These are phyloP conservation scores for Colletotrichum tofieldiae DNA, from an alignment of 2,329 filamentous ascomycete genomes.

Conservation along the genomic window DNA sequence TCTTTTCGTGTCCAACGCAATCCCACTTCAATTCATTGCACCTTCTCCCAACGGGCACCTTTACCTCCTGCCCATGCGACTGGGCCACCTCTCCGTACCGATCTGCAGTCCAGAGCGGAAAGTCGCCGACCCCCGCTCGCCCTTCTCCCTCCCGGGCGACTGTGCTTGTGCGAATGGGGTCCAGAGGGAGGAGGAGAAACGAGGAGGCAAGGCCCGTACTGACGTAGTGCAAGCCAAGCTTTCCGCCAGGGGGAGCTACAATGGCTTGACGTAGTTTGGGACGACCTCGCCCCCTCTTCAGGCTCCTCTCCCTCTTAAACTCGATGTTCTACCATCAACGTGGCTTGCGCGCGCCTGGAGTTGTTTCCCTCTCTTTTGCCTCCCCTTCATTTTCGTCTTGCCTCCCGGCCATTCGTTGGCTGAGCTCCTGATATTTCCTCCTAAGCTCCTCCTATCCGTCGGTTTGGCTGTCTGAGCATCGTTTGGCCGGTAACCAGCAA, in stretches of 20 bases:
- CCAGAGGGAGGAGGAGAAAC: conserved; percentile 5
- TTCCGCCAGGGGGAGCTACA: background rate
- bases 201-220: conserved; percentile 11
- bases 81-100: background rate
- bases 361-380: background rate
- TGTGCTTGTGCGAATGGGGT: conserved; percentile 3
- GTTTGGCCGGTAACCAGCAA: background rate
- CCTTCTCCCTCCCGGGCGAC: background rate
- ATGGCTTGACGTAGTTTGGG: conserved; percentile 11
- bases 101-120: background rate
- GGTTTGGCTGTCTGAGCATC: background rate
- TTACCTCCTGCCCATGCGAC: background rate
- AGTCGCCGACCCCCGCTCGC: background rate
- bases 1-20: background rate
- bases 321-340: background rate
- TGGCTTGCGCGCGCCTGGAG: background rate
- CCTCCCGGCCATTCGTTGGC: background rate
- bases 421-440: too few relatives aligned
- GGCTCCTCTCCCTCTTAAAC: background rate
- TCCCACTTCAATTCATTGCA: background rate
- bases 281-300: background rate
- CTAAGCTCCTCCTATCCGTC: too few relatives aligned
- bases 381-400: background rate
- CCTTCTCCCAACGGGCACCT: background rate
- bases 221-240: conserved; percentile 37